Base-by-base conservation (phyloP, 768 basidiomycete species). In the Lentinula sp. region DNA sequence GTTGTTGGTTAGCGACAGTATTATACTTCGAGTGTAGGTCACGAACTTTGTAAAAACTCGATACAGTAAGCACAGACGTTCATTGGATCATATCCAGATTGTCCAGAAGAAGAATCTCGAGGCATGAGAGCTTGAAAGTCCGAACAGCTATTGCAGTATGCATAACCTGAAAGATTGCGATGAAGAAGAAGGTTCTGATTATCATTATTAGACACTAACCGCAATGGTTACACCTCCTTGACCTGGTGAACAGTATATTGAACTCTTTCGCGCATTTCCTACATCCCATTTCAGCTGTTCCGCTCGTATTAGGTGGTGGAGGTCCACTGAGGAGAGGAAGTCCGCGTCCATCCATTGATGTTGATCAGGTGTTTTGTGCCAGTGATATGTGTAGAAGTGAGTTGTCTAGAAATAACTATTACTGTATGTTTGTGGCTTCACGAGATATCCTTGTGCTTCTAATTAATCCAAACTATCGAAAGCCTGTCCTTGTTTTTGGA, bases 51-150 rank as follows among this genome's bases (percentile, higher is more conserved):
- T 43, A 93, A 71, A 65, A 80, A 76, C 58, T 91, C 89, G 56
- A 90, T 84, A 70, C 91, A 93, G 69, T 76, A 89, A 1, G 76
- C 86, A 67, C 91, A 93, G 37, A 93, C 91, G 31, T 77, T 72
- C 63, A 83, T 80, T 7, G 75, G 67, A 67, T 89, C 87, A 69
- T 91, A 87, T 4, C 90, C 90, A 11, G 76, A 70, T 48, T 9
- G 40, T 35, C 76, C 80, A 51, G 59, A 40, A 32, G 57, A 32
- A 34, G 55, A 16, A 23, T 56, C 9, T 7, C 88, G 79, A n/a
- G 90, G 90, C 84, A 90, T 84, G 43, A 93, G 76, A 0, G 88
- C 91, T 67, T 86, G 87, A 70, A 81, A 91, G 67, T 91, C 90
- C 1, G 84, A 77, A 70, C 91, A 93, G 46, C 80, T 83, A 40